Base-by-base conservation (phyloP, 371 early-diverging fungal species). In the Rhizomucor miehei region DNA sequence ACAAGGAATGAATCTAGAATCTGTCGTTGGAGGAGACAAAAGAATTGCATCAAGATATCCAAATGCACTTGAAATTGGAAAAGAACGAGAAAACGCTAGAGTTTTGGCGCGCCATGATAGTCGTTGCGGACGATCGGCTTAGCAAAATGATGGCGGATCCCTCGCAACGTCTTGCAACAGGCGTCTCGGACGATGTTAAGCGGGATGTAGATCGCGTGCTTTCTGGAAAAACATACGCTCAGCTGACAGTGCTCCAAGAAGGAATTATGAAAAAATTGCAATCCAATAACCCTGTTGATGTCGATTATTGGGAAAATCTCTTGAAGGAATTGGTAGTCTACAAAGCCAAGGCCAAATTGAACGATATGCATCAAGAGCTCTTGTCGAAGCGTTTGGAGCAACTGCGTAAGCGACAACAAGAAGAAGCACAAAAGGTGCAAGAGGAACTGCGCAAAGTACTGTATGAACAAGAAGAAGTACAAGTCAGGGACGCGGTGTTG, bases 241-340 rank as follows among this genome's bases (percentile, higher is more conserved):
- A 94, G 67, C 78, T 97, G 1, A 60, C 68, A 6, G 71, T 78
- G 5, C 79, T 95, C 23, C 85, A 93, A 55, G 54, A 61, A 1
- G 90, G 93, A 48, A 88, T 95, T 36, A 74, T 84, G 49, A 59
- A 57, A 2, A 90, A 92, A 67, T 67, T 97, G n/a, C 57, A 60
- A 0, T 78, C 81, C 1, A 79, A 78, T 35, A 84, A 77, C 25
- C 90, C 91, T 2, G 83, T 95, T 14, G 96, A 97, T 66, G 89
- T 91, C 1, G 97, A 95, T 43, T 97, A 93, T 65, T 97, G 97
- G 97, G 96, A 95, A 51, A 85, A 87, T 0, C 66, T 90, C 12
- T 65, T 94, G 39, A 83, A 85, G 44, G 84, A 86, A 35, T 58
- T 94, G 46, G 79, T 82, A 4, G 90, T 95, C 0, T 90, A 88